phyloP scores from a whole-genome alignment of 2,329 filamentous ascomycete genomes.

The Aspergillus ochraceoroseus region DNA sequence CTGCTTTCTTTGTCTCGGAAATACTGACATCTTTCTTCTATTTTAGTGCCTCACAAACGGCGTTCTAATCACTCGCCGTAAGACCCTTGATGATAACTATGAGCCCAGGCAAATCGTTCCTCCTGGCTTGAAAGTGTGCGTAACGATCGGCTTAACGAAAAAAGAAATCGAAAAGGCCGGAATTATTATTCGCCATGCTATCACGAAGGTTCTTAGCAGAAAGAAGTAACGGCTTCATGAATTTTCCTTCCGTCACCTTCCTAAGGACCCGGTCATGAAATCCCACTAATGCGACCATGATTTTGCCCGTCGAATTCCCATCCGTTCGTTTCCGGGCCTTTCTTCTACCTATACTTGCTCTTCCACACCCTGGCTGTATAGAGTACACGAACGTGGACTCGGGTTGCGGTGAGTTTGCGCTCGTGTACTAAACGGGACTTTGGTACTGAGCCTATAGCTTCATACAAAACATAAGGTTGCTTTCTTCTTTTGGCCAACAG shows the following conservation, averaged over 20 bases:
- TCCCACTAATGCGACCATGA: conserved; percentile 16
- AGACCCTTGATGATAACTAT: conserved; percentile 65
- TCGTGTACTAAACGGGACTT: conserved; percentile 2
- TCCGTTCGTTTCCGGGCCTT: conserved; percentile 2
- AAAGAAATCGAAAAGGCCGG: conserved; percentile 97
- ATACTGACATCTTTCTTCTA: conserved; percentile 11
- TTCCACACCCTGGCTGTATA: conserved; percentile 16
- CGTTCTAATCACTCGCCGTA: conserved; percentile 82
- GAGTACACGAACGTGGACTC: conserved; percentile 9
- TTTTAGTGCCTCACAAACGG: conserved; percentile 73
- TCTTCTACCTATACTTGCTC: conserved; percentile 8
- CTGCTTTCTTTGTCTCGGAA: neutral
- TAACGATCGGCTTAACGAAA: conserved; percentile 80
- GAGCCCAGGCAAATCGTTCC: conserved; percentile 64
- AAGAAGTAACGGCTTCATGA: conserved; percentile 39
- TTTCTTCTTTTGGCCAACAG: conserved; percentile 5
- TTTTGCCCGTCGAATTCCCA: conserved; percentile 7
- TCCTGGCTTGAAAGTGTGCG: conserved; percentile 83
- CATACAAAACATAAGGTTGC: conserved; percentile 1
- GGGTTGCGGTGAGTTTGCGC: neutral
- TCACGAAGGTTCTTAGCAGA: conserved; percentile 79
- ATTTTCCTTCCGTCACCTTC: conserved; percentile 9
- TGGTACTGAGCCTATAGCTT: conserved; percentile 1
- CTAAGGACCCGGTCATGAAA: conserved; percentile 12
- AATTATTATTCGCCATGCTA: conserved; percentile 78